phyloP scores from a whole-genome alignment of 352 stramenopile genomes.

The Phytophthora hybrid region DNA sequence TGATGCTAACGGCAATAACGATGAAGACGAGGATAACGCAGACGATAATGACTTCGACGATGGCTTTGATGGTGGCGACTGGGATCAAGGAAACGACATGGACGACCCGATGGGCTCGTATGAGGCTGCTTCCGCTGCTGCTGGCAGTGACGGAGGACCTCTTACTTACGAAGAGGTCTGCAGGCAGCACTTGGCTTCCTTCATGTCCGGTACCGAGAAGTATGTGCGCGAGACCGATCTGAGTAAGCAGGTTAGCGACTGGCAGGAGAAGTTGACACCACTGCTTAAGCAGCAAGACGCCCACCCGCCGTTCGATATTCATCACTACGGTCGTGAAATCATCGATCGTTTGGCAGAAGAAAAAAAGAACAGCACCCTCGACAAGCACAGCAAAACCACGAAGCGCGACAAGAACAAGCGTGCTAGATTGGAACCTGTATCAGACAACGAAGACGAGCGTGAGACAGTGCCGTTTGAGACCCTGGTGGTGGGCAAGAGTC shows the following conservation, averaged over 20 bases:
- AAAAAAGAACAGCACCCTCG: conserved; percentile 25
- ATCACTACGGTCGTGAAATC: conserved; percentile 71
- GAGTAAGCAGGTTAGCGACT: conserved; percentile 77
- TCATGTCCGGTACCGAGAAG: conserved; percentile 84
- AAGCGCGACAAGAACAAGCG: conserved; percentile 43
- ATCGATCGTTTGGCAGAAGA: conserved; percentile 57
- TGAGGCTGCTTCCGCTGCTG: conserved; percentile 11
- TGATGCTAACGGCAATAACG: conserved; percentile 37
- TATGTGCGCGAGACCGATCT: conserved; percentile 79
- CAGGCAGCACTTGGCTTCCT: conserved; percentile 76
- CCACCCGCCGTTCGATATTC: conserved; percentile 80
- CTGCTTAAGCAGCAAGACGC: conserved; percentile 76
- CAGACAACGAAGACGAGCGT: conserved; percentile 25
- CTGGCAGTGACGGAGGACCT: conserved; percentile 25
- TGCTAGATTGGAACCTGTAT: conserved; percentile 14
- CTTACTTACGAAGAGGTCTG: conserved; percentile 81
- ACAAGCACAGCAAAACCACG: conserved; percentile 38
- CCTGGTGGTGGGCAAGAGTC: conserved; percentile 61
- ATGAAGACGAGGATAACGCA: conserved; percentile 44
- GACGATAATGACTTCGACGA: conserved; percentile 45
- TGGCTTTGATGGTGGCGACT: conserved; percentile 46
- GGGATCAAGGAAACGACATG: conserved; percentile 30
- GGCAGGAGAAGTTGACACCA: conserved; percentile 79
- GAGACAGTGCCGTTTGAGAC: conserved; percentile 61
- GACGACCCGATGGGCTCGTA: conserved; percentile 39